phyloP scores from a whole-genome alignment of 73 alveolate species.

The Durusdinium trenchii region DNA sequence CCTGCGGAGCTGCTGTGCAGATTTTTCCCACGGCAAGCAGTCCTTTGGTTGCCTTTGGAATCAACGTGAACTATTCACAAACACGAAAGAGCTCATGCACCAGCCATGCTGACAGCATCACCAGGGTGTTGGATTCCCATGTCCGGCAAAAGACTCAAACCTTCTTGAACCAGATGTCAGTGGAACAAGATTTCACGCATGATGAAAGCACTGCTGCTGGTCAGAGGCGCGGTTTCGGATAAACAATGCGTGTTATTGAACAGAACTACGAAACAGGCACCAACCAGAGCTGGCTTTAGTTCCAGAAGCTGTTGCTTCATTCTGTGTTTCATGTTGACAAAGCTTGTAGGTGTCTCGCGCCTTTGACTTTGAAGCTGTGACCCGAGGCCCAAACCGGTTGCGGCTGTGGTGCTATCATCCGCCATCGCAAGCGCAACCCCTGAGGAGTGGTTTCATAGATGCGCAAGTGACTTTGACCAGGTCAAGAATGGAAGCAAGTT shows the following conservation, averaged over 20 bases:
- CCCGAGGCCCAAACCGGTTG: neutral
- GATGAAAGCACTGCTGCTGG: too few relatives aligned
- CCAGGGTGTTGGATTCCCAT: neutral
- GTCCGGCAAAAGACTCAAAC: neutral
- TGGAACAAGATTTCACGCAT: too few relatives aligned
- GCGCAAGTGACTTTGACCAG: slow-evolving; percentile 10
- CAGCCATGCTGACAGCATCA: neutral
- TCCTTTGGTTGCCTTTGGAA: neutral
- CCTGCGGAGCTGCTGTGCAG: neutral
- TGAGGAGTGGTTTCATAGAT: slow-evolving; percentile 30
- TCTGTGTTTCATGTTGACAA: neutral
- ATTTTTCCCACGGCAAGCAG: neutral
- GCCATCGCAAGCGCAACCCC: neutral
- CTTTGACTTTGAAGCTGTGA: neutral
- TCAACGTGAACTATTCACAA: slow-evolving; percentile 10
- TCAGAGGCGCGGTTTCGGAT: too few relatives aligned
- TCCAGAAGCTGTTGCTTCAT: neutral
- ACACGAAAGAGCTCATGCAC: neutral
- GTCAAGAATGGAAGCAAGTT: neutral
- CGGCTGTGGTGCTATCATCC: neutral
- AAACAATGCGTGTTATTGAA: neutral
- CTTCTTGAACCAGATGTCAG: neutral
- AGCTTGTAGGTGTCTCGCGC: neutral
- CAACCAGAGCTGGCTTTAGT: neutral
- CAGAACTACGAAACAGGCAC: neutral